Base-by-base conservation (phyloP, 2,329 filamentous ascomycete species). In the Penicillium sp. region DNA sequence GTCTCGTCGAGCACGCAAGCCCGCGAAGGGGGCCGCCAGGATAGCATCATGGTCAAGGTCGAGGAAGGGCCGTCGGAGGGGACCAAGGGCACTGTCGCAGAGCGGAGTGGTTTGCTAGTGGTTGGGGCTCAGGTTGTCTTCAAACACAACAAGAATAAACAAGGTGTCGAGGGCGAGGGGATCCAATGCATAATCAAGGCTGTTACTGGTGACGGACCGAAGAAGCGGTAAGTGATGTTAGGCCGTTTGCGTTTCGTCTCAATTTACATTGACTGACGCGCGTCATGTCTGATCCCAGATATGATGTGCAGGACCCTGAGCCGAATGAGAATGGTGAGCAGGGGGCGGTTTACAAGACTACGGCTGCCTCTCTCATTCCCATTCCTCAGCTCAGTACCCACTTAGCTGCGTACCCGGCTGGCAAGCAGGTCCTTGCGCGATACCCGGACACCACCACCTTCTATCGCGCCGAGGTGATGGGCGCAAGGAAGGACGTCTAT, bases 361-460 rank as follows among this genome's bases (percentile, higher is more conserved):
- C 84, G 43, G 89, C 89, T 1, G 86, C 83, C 69, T 89, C 84
- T 68, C 87, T 94, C 81, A 92, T 93, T 45, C 84, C 87, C 2
- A 92, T 94, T 56, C 88, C 90, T 2, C 81, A 83, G 63, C 78
- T 74, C 61, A 85, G 75, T 2, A 78, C 88, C 17, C 76, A 82
- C 4, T 81, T 89, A 41, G 83, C 89, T 57, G 84, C 89, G 36
- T 86, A 83, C 64, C 68, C 80, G 8, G 76, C 83, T 39, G 88
- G 89, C 44, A 90, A 88, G 70, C 84, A 86, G 45, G 90, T 93
- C 9, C 79, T 93, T 57, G 90, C 90, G 0, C 78, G 91, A 57
- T 94, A 94, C 68, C 90, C 90, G 0, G 87, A 91, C 66, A 93
- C 90, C 1, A 93, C 90, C 1, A 93, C 89, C 0, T 93, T 94